Evolutionary conservation across 345 rosid species (phyloP), one percentile per base, ranked within the genome.

Genomic region (Mallotus nudiflorus): DNA sequence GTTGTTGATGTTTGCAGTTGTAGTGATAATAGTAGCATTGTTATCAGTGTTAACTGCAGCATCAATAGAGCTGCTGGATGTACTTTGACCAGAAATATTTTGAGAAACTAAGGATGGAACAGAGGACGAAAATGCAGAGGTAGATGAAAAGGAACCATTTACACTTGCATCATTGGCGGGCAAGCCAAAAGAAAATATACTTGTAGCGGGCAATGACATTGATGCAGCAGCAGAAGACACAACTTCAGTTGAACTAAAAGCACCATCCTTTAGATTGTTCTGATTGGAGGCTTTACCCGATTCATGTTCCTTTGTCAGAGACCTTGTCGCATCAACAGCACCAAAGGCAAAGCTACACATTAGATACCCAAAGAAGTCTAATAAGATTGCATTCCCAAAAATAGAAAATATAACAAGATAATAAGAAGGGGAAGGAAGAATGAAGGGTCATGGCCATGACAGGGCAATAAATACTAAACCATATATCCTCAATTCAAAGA

Each of bases 341-440:
- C 35, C 62, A 75, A 77, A 39, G 9, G 51, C 55, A 63, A 73
- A 72, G 77, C 98, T 95, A 89, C 82, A 86, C 62, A 73, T 57
- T 24, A 42, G 73, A 45, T 54, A 70, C 69, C 31, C 19, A 14
- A 65, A 16, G 14, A 44, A 67, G 33, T 19, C 18, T 18, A 10
- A 58, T 63, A 60, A 66, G 64, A 20, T 1, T 16, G 8, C 46
- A 40, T 6, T 8, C 35, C 53, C 44, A 37, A 42, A 57, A 57
- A 18, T 15, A 10, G 3, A 33, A 13, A 25, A 25, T 12, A 2
- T 1, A 15, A 55, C 27, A 25, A 55, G 37, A 42, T 42, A 9
- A 12, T 8, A 1, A 9, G 13, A 42, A 4, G 46, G 9, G 31
- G 16, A 53, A 25, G 16, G 31, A 31, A 24, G 57, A 53, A 24